Percentiles rank a stretch among this genome's conserved stretches.
Evolutionary conservation across 768 basidiomycete species (phyloP).

Genomic region (Pulveroboletus frians): DNA sequence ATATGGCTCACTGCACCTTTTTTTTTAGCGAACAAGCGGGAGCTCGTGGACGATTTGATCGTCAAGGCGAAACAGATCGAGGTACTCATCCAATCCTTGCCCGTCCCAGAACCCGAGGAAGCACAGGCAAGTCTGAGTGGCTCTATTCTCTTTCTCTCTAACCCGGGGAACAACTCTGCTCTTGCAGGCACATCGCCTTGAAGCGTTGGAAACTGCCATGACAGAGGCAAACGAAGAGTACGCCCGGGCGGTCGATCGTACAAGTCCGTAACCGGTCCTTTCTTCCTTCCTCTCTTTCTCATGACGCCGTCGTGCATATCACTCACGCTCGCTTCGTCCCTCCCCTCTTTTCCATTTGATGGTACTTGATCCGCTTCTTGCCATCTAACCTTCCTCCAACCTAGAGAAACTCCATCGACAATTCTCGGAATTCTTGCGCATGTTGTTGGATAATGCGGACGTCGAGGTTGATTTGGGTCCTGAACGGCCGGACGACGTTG

Average conservation of each 20-base stretch:
- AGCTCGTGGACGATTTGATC: slow-evolving; percentile 78
- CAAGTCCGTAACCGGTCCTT: slow-evolving; percentile 49
- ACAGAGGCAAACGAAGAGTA: slow-evolving; percentile 72
- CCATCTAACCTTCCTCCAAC: not conserved
- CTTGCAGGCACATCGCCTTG: slow-evolving; percentile 58
- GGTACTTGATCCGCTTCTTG: not conserved
- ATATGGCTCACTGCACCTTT: not conserved
- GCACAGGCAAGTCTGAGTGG: slow-evolving; percentile 43
- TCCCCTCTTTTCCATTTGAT: not conserved
- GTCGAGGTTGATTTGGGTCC: slow-evolving; percentile 21
- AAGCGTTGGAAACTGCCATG: slow-evolving; percentile 67
- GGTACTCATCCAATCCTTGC: slow-evolving; percentile 73
- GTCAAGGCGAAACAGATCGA: slow-evolving; percentile 88
- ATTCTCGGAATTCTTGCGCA: slow-evolving; percentile 51
- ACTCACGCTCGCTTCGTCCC: not conserved
- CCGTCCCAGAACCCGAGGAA: slow-evolving; percentile 74
- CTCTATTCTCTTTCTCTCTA: not conserved
- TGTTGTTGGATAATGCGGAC: slow-evolving; percentile 55
- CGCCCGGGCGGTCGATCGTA: slow-evolving; percentile 60
- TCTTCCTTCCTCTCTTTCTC: not conserved
- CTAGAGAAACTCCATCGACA: slow-evolving; percentile 58
- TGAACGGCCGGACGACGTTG: not conserved
- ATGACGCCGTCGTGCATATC: not conserved
- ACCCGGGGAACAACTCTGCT: not conserved
- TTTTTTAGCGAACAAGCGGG: slow-evolving; percentile 67